A percentile compares a stretch with the other conserved stretches of the same genome.
Conservation (phyloP, 2,329 filamentous ascomycete genomes). For the Periglandula ipomoeae region DNA sequence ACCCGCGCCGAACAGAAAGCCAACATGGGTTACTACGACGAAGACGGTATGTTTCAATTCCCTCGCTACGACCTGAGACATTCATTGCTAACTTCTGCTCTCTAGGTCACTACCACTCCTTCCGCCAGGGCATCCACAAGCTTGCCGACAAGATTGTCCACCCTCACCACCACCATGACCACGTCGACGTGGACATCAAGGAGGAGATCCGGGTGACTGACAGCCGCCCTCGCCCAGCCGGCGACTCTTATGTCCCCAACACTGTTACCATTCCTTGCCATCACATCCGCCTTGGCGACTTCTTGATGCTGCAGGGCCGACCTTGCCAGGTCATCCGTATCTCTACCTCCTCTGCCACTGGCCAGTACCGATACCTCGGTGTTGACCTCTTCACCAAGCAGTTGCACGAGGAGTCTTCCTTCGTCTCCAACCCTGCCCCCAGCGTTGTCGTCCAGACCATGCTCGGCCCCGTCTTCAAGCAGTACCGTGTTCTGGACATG, state of each 20-base stretch:
- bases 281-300: slow-evolving; percentile 98
- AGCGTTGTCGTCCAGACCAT: slow-evolving; percentile 99
- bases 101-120: slow-evolving; percentile 49
- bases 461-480: slow-evolving; percentile 99
- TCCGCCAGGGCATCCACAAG: slow-evolving; percentile 48
- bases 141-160: slow-evolving; percentile 46
- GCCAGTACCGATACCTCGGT: slow-evolving; percentile 99
- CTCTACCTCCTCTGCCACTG: slow-evolving; percentile 93
- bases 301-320: slow-evolving; percentile 96
- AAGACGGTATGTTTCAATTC: slow-evolving; percentile 40
- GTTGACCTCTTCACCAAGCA: slow-evolving; percentile 99
- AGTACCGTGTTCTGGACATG: slow-evolving; percentile 98
- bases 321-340: slow-evolving; percentile 99
- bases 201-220: slow-evolving; percentile 16
- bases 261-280: slow-evolving; percentile 98
- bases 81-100: slow-evolving; percentile 5
- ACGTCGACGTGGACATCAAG: slow-evolving; percentile 38
- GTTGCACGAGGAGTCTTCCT: slow-evolving; percentile 96
- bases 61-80: slow-evolving; percentile 5
- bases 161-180: slow-evolving; percentile 36
- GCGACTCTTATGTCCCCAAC: slow-evolving; percentile 48
- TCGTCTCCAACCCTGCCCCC: slow-evolving; percentile 92
- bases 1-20: slow-evolving; percentile 33
- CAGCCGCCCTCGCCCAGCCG: slow-evolving; percentile 18
- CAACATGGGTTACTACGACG: slow-evolving; percentile 60